Percentiles rank a stretch among this genome's conserved stretches.
These are phyloP conservation scores for Skeletonema grethae DNA, from an alignment of 108 stramenopile species.

Conservation along the genomic window DNA sequence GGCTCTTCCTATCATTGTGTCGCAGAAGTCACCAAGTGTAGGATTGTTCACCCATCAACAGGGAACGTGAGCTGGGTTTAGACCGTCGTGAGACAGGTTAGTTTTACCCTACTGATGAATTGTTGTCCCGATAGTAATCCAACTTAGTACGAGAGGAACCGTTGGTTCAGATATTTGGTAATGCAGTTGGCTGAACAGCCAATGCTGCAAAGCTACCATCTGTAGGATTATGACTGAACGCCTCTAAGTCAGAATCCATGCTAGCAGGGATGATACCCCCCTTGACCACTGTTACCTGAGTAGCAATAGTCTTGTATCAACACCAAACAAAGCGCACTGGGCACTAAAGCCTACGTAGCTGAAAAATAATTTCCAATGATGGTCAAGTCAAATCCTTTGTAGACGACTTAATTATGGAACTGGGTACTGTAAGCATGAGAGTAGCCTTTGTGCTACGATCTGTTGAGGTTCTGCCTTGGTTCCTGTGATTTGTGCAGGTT, in stretches of 20 bases:
- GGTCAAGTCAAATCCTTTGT: constrained; percentile 94
- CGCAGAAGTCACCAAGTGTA: constrained; percentile 96
- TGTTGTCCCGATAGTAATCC: constrained; percentile 94
- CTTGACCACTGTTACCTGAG: constrained; percentile 75
- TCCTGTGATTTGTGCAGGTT: constrained; percentile 83
- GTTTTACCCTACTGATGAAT: constrained; percentile 93
- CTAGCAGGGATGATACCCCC: constrained; percentile 89
- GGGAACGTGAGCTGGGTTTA: constrained; percentile 98
- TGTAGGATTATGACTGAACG: constrained; percentile 94
- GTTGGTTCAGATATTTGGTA: constrained; percentile 97
- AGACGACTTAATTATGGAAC: constrained; percentile 90
- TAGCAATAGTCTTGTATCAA: constrained; percentile 70
- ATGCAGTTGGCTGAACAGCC: constrained; percentile 90
- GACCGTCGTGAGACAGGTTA: constrained; percentile 98
- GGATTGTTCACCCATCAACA: constrained; percentile 97
- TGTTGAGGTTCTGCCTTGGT: constrained; percentile 96
- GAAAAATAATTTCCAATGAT: constrained; percentile 81
- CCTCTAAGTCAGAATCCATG: constrained; percentile 97
- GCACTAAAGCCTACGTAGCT: constrained; percentile 69
- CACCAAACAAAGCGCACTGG: constrained; percentile 44
- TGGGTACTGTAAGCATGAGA: constrained; percentile 95
- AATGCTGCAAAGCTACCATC: constrained; percentile 94
- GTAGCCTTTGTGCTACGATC: constrained; percentile 97
- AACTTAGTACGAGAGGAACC: constrained; percentile 99
- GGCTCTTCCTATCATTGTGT: constrained; percentile 97